Conservation (phyloP, 768 basidiomycete genomes). For the Tylopilus felleus region DNA sequence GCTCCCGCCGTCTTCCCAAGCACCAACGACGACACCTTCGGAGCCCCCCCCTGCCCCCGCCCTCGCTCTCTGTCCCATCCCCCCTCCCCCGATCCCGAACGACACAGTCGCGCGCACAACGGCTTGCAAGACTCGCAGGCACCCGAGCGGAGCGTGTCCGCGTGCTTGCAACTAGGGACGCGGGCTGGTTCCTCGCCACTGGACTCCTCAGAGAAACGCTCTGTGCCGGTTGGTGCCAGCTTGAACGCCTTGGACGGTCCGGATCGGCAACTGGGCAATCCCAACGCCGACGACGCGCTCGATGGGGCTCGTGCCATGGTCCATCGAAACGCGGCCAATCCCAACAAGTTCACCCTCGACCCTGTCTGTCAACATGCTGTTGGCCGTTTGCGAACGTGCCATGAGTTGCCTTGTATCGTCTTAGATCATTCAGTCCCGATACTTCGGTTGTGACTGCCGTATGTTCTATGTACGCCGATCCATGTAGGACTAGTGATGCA, state of each 20-base stretch:
- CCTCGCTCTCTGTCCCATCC: not conserved
- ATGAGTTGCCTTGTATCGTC: constrained; percentile 10
- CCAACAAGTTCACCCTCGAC: constrained; percentile 10
- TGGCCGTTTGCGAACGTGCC: constrained; percentile 29
- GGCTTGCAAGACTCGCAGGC: constrained; percentile 8
- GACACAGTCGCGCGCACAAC: not conserved
- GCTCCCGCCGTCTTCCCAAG: not conserved
- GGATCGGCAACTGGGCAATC: constrained; percentile 2
- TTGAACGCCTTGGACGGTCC: not conserved
- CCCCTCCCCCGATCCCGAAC: not conserved
- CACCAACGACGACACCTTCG: not conserved
- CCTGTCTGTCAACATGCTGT: constrained; percentile 26
- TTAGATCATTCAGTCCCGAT: not conserved
- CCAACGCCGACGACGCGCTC: constrained; percentile 14
- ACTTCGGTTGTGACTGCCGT: not conserved
- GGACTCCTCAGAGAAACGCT: no score
- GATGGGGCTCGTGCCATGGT: constrained; percentile 14
- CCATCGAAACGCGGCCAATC: no score
- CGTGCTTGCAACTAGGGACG: constrained; percentile 24
- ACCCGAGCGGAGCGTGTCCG: constrained; percentile 19
- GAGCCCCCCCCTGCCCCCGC: not conserved
- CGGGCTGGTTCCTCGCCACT: constrained; percentile 29
- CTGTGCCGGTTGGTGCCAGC: no score
- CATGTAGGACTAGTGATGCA: constrained; percentile 6
- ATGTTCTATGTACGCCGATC: constrained; percentile 12